Conservation (phyloP, 1,139 yeast genomes). For the Pichia sp. region DNA sequence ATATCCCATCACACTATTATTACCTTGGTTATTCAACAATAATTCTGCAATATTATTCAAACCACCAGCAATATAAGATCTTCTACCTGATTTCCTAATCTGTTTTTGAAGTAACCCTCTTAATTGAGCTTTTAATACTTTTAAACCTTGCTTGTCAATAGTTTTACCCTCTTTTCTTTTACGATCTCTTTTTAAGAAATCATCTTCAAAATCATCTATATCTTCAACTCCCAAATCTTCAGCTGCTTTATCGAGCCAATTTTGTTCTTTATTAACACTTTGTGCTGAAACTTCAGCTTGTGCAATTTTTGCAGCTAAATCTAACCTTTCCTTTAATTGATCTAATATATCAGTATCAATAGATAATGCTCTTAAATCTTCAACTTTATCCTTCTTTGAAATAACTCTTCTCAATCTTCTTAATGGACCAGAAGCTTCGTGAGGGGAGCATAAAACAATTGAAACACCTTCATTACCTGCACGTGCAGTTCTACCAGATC, state of each 20-base stretch:
- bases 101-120: conserved; percentile 49
- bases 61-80: conserved; percentile 83
- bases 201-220: conserved; percentile 62
- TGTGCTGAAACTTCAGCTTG: conserved; percentile 47
- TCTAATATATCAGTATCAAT: conserved; percentile 68
- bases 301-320: conserved; percentile 65
- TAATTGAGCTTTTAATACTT: conserved; percentile 49
- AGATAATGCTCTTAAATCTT: conserved; percentile 67
- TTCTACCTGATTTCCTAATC: conserved; percentile 61
- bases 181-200: conserved; percentile 56
- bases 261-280: conserved; percentile 50
- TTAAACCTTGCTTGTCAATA: conserved; percentile 45
- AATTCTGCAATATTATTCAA: conserved; percentile 78
- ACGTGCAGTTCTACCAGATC: conserved; percentile 98
- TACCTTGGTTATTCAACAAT: conserved; percentile 58
- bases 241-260: conserved; percentile 88
- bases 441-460: conserved; percentile 86
- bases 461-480: conserved; percentile 94
- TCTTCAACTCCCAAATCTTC: conserved; percentile 85
- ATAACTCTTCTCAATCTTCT: conserved; percentile 65
- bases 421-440: conserved; percentile 85
- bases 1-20: conserved; percentile 56
- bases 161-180: conserved; percentile 53
- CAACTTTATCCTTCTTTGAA: conserved; percentile 30
- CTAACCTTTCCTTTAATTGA: conserved; percentile 65